A percentile compares a stretch with the other conserved stretches of the same genome.
These are phyloP conservation scores for Phialocephala sp. DNA, from an alignment of 2,329 filamentous ascomycete species.

Conservation along the genomic window DNA sequence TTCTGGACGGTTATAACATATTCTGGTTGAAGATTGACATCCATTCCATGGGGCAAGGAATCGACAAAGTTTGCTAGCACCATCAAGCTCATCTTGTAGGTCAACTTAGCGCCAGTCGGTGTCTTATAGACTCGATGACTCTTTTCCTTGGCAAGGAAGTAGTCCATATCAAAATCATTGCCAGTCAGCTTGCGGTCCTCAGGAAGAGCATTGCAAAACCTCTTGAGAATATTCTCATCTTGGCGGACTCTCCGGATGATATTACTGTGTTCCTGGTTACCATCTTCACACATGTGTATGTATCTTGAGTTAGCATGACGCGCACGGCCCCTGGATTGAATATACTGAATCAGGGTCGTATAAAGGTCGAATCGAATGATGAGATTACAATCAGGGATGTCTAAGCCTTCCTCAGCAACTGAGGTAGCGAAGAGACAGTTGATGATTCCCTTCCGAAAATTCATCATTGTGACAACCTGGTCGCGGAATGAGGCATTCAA, in stretches of 20 bases:
- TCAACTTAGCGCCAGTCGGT: conserved; percentile 77
- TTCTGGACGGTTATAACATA: conserved; percentile 66
- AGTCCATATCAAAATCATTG: conserved; percentile 61
- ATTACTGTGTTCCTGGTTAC: conserved; percentile 65
- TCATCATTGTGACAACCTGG: conserved; percentile 75
- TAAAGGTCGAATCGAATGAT: conserved; percentile 85
- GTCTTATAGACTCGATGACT: conserved; percentile 57
- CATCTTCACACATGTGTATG: conserved; percentile 79
- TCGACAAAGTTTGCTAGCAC: conserved; percentile 77
- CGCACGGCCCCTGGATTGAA: conserved; percentile 90
- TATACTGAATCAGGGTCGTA: conserved; percentile 88
- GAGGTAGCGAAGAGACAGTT: conserved; percentile 73
- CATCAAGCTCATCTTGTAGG: conserved; percentile 73
- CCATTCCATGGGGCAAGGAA: conserved; percentile 60
- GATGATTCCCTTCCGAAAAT: conserved; percentile 62
- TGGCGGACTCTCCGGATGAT: conserved; percentile 64
- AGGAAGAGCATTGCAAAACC: conserved; percentile 77
- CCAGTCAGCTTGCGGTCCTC: conserved; percentile 73
- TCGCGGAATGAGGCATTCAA: conserved; percentile 67
- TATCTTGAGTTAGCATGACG: conserved; percentile 79
- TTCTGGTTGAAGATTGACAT: conserved; percentile 49
- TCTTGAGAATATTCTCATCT: conserved; percentile 68
- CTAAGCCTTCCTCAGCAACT: conserved; percentile 70
- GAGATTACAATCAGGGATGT: conserved; percentile 71
- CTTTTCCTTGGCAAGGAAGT: conserved; percentile 56